These are phyloP conservation scores for Mycosphaerella arachidis DNA, from an alignment of 2,329 filamentous ascomycete genomes.

Conservation along the genomic window DNA sequence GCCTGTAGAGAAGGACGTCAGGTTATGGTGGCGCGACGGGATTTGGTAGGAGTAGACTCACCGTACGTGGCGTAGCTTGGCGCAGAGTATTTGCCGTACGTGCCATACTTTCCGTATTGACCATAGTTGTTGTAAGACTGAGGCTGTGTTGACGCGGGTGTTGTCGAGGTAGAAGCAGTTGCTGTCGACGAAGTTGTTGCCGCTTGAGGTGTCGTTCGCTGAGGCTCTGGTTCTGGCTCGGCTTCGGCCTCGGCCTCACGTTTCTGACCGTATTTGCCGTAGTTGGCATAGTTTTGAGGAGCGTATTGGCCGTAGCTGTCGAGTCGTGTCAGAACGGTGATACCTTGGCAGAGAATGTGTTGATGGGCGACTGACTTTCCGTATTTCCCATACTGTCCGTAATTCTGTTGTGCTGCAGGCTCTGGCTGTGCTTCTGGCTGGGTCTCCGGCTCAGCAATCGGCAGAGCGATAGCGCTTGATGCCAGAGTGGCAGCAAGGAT, in stretches of 20 bases:
- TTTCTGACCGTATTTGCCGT: background rate
- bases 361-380: background rate
- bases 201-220: background rate
- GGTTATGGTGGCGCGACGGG: background rate
- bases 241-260: background rate
- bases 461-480: conserved; percentile 12
- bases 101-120: background rate
- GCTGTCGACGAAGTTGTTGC: background rate
- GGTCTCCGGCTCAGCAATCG: conserved; percentile 9
- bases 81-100: conserved; percentile 1
- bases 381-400: conserved; percentile 1
- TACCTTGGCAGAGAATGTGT: background rate
- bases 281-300: background rate
- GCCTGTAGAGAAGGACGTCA: background rate
- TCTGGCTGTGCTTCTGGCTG: conserved; percentile 4
- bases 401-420: conserved; percentile 1
- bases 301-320: background rate
- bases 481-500: conserved; percentile 13
- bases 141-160: background rate
- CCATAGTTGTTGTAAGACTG: background rate
- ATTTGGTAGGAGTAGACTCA: background rate
- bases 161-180: background rate
- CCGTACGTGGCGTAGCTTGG: background rate
- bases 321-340: background rate
- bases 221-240: background rate